Conservation (phyloP, 495 filamentous ascomycete species). For the Neurospora sp. region DNA sequence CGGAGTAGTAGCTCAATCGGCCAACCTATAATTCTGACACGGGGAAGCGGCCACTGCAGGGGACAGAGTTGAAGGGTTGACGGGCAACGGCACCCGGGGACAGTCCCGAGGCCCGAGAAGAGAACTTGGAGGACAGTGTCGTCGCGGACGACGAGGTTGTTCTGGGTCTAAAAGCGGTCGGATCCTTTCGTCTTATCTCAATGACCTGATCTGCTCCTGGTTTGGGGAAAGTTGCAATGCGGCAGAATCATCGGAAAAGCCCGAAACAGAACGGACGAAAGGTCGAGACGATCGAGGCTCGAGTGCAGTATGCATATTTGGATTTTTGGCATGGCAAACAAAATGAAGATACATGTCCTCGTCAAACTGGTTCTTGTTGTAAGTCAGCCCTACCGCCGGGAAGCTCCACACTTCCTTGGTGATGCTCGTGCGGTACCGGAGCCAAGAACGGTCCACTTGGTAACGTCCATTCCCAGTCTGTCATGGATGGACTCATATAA, state of each 20-base stretch:
- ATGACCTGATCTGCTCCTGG: not conserved
- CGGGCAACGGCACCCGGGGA: not conserved
- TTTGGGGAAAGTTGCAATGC: too few relatives aligned
- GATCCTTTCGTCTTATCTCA: not conserved
- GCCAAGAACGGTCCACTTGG: not conserved
- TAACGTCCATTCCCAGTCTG: too few relatives aligned
- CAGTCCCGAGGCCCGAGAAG: not conserved
- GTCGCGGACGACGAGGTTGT: not conserved
- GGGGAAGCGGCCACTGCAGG: not conserved
- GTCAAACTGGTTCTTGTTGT: too few relatives aligned
- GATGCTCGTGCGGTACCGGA: not conserved
- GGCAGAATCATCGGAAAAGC: too few relatives aligned
- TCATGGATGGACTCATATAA: not conserved
- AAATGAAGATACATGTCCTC: too few relatives aligned
- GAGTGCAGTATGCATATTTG: too few relatives aligned
- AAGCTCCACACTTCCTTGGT: not conserved
- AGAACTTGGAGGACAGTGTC: not conserved
- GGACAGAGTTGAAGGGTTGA: not conserved
- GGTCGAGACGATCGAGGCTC: too few relatives aligned
- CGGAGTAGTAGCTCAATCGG: too few relatives aligned
- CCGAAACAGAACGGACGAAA: too few relatives aligned
- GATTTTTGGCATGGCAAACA: too few relatives aligned
- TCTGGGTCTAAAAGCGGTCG: not conserved
- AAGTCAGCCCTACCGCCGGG: not conserved
- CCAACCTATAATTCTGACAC: too few relatives aligned